Base-by-base conservation (phyloP, 2,329 filamentous ascomycete species). In the Colletotrichum orchidophilum region DNA sequence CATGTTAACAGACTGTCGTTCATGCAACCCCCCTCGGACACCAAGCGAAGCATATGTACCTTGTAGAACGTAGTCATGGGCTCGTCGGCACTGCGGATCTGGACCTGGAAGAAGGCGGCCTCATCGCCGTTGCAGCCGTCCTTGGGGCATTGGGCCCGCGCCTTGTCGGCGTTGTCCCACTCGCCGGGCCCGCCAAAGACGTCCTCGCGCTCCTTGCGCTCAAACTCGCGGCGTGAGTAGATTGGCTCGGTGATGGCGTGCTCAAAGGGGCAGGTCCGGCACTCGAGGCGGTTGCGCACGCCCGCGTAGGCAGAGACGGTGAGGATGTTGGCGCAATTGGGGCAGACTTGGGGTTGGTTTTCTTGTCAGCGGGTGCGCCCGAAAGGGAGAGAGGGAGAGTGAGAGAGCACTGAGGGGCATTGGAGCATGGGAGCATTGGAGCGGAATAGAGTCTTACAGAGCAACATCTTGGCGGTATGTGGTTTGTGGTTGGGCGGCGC, bases 31-130 rank as follows among this genome's bases (percentile, higher is more conserved):
- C 21, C 15, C 18, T 5, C 13, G 27, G 26, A 7, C 3, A 5
- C 55, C 35, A 71, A 55, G 72, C 4, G 24, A 31, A 27, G 74
- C 80, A 54, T 78, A n/a, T n/a, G n/a, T n/a, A 94, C 93, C 89
- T 95, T 96, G 84, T 92, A 97, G 83, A 98, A 98, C 72, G 91
- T 96, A 75, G 96, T 99, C 93, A 97, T 98, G 72, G 96, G 96
- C 87, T 99, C 96, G 84, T 99, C 96, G 63, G 96, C 96, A 86
- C 94, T 97, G 76, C 96, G 91, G 83, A 98, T 98, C 87, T 99
- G 96, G 76, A 98, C 91, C 86, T 97, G 94, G 86, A 95, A 97
- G 85, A 96, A 98, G 74, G 95, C 97, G 3, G 96, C 96, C 84
- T 94, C 91, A 72, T 90, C 88, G 73, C 94, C 94, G 78, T 93